These are phyloP conservation scores for Kwoniella dendrophila DNA, from an alignment of 768 basidiomycete species.

Conservation along the genomic window DNA sequence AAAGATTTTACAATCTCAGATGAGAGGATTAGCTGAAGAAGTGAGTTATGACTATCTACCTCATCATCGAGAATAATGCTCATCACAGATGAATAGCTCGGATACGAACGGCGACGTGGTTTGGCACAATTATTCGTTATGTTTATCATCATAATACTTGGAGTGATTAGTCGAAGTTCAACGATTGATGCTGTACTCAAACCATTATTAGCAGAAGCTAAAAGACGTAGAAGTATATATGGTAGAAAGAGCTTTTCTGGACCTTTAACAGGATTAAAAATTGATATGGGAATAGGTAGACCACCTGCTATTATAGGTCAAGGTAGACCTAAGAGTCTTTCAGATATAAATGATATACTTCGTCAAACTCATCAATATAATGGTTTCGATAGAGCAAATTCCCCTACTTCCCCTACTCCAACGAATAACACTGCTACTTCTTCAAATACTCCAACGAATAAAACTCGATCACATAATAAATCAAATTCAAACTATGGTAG, in stretches of 20 bases:
- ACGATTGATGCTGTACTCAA: slow-evolving; percentile 42
- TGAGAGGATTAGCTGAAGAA: slow-evolving; percentile 79
- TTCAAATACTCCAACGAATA: no score
- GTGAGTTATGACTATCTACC: slow-evolving; percentile 56
- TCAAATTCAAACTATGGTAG: slow-evolving; percentile 9
- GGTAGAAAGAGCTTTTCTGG: slow-evolving; percentile 22
- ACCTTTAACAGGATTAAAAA: slow-evolving; percentile 32
- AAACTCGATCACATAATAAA: slow-evolving; percentile 2
- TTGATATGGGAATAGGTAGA: slow-evolving; percentile 37
- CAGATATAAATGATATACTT: slow-evolving; percentile 1
- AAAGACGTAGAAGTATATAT: slow-evolving; percentile 27
- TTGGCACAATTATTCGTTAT: slow-evolving; percentile 84
- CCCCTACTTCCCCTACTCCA: slow-evolving; percentile 18
- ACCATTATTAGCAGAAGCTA: slow-evolving; percentile 43
- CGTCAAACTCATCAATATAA: no score
- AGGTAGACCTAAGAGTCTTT: slow-evolving; percentile 13
- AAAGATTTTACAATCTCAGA: slow-evolving; percentile 66
- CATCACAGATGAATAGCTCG: slow-evolving; percentile 61
- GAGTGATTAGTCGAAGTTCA: slow-evolving; percentile 64
- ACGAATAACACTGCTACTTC: slow-evolving; percentile 5
- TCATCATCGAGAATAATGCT: neutral
- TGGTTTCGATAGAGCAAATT: no score
- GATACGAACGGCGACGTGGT: slow-evolving; percentile 84
- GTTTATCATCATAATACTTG: slow-evolving; percentile 79
- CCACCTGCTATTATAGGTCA: slow-evolving; percentile 36